Evolutionary conservation across 2,329 filamentous ascomycete species (phyloP).

Genomic region (Scleromitrula shiraiana): DNA sequence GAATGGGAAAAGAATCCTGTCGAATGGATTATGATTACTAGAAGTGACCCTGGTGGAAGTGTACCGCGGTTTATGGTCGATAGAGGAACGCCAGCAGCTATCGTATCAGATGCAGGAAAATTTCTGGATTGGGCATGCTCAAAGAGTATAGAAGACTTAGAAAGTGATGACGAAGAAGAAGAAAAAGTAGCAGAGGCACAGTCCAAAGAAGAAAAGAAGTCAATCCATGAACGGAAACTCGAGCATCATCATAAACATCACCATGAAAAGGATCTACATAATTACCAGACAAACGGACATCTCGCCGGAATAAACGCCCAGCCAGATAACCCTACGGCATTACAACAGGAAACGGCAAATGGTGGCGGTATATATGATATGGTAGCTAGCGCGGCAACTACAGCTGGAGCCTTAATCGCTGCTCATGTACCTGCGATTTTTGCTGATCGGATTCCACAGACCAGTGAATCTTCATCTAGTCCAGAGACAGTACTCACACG

Average conservation of each 20-base stretch:
- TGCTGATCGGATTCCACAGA: slow-evolving; percentile 25
- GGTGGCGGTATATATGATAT: slow-evolving; percentile 47
- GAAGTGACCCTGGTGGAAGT: slow-evolving; percentile 64
- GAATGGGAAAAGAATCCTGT: slow-evolving; percentile 53
- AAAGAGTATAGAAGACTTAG: slow-evolving; percentile 25
- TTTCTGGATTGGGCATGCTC: slow-evolving; percentile 61
- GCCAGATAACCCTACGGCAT: neutral
- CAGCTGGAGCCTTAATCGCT: slow-evolving; percentile 41
- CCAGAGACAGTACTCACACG: slow-evolving; percentile 19
- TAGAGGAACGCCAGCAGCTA: slow-evolving; percentile 57
- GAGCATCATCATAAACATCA: slow-evolving; percentile 15
- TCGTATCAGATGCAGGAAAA: slow-evolving; percentile 57
- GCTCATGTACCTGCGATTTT: slow-evolving; percentile 26
- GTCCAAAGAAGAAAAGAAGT: too few relatives aligned
- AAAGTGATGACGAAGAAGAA: slow-evolving; percentile 18
- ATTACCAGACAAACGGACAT: slow-evolving; percentile 27
- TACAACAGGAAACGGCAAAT: slow-evolving; percentile 4
- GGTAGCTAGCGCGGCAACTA: slow-evolving; percentile 44
- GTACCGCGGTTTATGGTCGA: slow-evolving; percentile 68
- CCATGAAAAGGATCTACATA: slow-evolving; percentile 27
- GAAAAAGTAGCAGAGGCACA: slow-evolving; percentile 16
- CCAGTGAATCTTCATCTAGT: slow-evolving; percentile 13
- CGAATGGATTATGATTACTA: slow-evolving; percentile 69
- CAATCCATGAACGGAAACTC: slow-evolving; percentile 15
- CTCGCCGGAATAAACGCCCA: slow-evolving; percentile 21